phyloP scores from a whole-genome alignment of 805 yeast species.

The Candida takata region DNA sequence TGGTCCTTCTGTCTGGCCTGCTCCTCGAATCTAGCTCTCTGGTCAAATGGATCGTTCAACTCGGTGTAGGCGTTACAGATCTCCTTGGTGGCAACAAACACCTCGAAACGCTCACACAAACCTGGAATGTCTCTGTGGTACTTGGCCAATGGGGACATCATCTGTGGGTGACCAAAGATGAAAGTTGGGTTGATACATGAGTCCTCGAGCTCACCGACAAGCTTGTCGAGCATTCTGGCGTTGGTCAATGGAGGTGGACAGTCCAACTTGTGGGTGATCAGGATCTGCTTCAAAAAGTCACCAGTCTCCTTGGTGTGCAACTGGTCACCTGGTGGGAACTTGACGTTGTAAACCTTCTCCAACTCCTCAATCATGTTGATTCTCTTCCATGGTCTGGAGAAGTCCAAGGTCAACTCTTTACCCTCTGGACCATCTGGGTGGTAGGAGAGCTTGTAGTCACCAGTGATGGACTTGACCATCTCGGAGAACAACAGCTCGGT shows the following conservation, averaged over 20 bases:
- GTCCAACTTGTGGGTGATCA: constrained; percentile 74
- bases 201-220: constrained; percentile 95
- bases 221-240: constrained; percentile 97
- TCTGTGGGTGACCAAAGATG: constrained; percentile 97
- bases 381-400: constrained; percentile 97
- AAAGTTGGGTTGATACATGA: constrained; percentile 94
- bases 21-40: constrained; percentile 95
- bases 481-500: constrained; percentile 91
- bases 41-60: constrained; percentile 98
- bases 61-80: constrained; percentile 98
- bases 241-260: constrained; percentile 90
- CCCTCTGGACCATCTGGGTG: constrained; percentile 94
- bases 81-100: constrained; percentile 97
- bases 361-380: constrained; percentile 94
- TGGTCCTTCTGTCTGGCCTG: constrained; percentile 98
- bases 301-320: constrained; percentile 93
- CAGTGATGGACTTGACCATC: constrained; percentile 95
- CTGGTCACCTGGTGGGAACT: constrained; percentile 93
- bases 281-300: constrained; percentile 73
- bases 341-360: constrained; percentile 78
- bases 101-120: constrained; percentile 96
- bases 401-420: constrained; percentile 71
- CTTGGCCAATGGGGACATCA: constrained; percentile 99
- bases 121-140: constrained; percentile 90
- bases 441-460: constrained; percentile 75